A percentile compares a stretch with the other conserved stretches of the same genome.
phyloP scores from a whole-genome alignment of 768 basidiomycete genomes.

The Floccularia luteovirens region DNA sequence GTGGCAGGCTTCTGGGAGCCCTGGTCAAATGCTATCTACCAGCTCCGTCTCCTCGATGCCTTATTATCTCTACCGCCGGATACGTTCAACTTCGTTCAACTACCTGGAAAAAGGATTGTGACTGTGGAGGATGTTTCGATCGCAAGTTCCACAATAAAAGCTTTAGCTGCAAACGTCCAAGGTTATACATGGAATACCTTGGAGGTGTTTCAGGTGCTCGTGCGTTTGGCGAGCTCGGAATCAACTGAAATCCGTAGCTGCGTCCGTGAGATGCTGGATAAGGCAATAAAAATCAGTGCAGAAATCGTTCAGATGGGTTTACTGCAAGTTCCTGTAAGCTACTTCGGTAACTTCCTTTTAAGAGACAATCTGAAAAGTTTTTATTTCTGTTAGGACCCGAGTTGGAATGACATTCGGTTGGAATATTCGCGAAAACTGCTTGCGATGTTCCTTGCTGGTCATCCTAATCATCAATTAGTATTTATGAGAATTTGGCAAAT shows the following conservation, averaged over 20 bases:
- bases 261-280: constrained; percentile 89
- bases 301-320: constrained; percentile 93
- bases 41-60: constrained; percentile 82
- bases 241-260: constrained; percentile 62
- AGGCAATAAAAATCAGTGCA: constrained; percentile 88
- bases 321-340: constrained; percentile 80
- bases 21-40: constrained; percentile 83
- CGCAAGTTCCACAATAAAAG: constrained; percentile 88
- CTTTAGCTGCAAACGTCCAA: constrained; percentile 85
- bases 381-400: constrained; percentile 44
- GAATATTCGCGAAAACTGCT: constrained; percentile 84
- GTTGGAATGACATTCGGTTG: constrained; percentile 83
- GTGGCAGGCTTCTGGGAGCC: constrained; percentile 80
- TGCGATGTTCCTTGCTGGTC: constrained; percentile 84
- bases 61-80: constrained; percentile 85
- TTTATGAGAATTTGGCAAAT: constrained; percentile 97
- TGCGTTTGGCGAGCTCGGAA: constrained; percentile 71
- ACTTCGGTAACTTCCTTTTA: not conserved
- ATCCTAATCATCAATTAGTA: constrained; percentile 93
- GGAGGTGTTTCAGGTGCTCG: constrained; percentile 82
- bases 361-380: constrained; percentile 1
- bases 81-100: constrained; percentile 86
- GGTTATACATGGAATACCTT: constrained; percentile 92
- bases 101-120: constrained; percentile 79
- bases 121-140: constrained; percentile 82